Percentiles rank a stretch among this genome's conserved stretches.
phyloP scores from a whole-genome alignment of 2,329 filamentous ascomycete species.

The Dendrostoma leiphaemia region DNA sequence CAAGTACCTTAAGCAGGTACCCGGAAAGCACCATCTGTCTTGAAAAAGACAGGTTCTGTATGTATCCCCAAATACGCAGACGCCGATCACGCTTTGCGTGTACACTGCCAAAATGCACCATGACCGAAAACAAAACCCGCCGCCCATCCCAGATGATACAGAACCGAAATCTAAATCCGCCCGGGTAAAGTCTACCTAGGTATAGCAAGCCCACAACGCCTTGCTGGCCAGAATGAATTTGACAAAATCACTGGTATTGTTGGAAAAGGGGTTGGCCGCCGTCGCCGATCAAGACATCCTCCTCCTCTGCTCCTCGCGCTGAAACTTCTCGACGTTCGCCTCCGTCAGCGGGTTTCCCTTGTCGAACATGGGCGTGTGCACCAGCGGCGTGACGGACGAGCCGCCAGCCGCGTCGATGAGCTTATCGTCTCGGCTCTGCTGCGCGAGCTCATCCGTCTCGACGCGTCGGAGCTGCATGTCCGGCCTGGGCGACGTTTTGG shows the following conservation, averaged over 20 bases:
- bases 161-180: too few relatives aligned
- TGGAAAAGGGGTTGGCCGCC: neutral
- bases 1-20: too few relatives aligned
- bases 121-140: neutral
- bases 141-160: too few relatives aligned
- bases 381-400: slow-evolving; percentile 7
- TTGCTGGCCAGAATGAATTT: slow-evolving; percentile 1
- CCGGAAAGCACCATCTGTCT: too few relatives aligned
- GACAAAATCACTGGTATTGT: neutral
- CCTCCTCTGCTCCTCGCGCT: slow-evolving; percentile 16
- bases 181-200: too few relatives aligned
- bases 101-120: neutral
- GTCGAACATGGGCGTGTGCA: slow-evolving; percentile 16
- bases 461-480: slow-evolving; percentile 8
- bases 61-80: neutral
- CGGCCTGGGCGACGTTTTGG: neutral
- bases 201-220: slow-evolving; percentile 11
- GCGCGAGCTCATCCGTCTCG: slow-evolving; percentile 24
- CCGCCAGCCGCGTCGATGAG: slow-evolving; percentile 23
- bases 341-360: slow-evolving; percentile 24
- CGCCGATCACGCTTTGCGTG: neutral
- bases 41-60: too few relatives aligned
- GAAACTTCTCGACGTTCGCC: slow-evolving; percentile 26
- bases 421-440: slow-evolving; percentile 26
- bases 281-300: slow-evolving; percentile 1